Evolutionary conservation across 2,329 filamentous ascomycete genomes (phyloP).

Genomic region (Claviceps paspali): DNA sequence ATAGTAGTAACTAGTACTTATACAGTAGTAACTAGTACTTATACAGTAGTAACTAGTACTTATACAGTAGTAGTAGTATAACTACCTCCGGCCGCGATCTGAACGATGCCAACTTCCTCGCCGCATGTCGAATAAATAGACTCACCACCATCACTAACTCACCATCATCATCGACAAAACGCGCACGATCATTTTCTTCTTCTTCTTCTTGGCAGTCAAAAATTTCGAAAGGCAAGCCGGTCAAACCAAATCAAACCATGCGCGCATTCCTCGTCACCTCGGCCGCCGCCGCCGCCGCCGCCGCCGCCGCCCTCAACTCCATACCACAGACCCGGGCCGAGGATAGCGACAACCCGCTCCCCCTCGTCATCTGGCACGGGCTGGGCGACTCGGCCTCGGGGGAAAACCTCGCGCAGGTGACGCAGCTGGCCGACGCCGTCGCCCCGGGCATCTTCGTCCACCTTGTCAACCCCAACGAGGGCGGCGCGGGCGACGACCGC

Average conservation of each 20-base stretch:
- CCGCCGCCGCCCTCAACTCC: constrained; percentile 14
- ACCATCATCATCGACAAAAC: too few relatives aligned
- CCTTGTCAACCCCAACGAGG: constrained; percentile 5
- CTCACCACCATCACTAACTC: too few relatives aligned
- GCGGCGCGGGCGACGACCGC: constrained; percentile 49
- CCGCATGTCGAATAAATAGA: too few relatives aligned
- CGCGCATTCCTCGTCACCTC: constrained; percentile 11
- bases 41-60: too few relatives aligned
- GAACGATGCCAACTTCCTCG: too few relatives aligned
- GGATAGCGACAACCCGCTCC: constrained; percentile 53
- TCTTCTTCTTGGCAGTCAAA: too few relatives aligned
- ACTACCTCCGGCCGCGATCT: too few relatives aligned
- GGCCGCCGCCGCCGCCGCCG: neutral
- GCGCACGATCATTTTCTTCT: too few relatives aligned
- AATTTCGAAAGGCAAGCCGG: too few relatives aligned
- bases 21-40: too few relatives aligned
- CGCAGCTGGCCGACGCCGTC: constrained; percentile 70
- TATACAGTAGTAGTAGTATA: too few relatives aligned
- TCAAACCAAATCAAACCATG: constrained; percentile 6
- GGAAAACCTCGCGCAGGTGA: constrained; percentile 59
- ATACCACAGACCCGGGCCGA: constrained; percentile 16
- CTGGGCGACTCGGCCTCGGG: constrained; percentile 59
- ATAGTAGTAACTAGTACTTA: too few relatives aligned
- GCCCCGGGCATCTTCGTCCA: constrained; percentile 45
- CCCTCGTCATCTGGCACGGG: constrained; percentile 89